A percentile compares a stretch with the other conserved stretches of the same genome.
Conservation (phyloP, 176 grass and related monocot species). For the Carex parvula region DNA sequence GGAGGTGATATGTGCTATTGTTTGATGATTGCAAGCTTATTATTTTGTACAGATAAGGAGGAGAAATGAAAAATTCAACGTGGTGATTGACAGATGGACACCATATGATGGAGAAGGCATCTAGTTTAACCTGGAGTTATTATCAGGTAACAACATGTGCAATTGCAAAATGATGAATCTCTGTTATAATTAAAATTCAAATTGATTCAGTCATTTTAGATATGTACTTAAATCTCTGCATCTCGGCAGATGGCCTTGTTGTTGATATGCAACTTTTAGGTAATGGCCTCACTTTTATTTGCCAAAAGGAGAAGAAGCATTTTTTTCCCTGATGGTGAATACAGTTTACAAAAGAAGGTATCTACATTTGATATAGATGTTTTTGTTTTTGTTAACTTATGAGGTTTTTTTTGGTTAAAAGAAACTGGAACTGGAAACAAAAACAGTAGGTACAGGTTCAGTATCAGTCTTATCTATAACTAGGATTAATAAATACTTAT, state of each 20-base stretch:
- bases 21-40: conserved; percentile 3
- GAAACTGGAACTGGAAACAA: neutral
- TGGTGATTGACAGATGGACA: conserved; percentile 90
- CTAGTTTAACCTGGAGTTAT: conserved; percentile 27
- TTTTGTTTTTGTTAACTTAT: neutral
- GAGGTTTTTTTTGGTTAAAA: neutral
- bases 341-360: conserved; percentile 1
- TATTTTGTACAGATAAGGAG: conserved; percentile 62
- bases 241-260: neutral
- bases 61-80: conserved; percentile 74
- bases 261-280: neutral
- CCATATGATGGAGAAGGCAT: conserved; percentile 93
- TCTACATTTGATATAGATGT: neutral
- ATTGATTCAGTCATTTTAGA: neutral
- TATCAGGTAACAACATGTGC: neutral
- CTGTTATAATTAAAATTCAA: neutral
- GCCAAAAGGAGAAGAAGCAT: conserved; percentile 4
- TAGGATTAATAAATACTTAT: neutral
- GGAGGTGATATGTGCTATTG: neutral
- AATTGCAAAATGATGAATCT: neutral
- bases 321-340: conserved; percentile 4
- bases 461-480: neutral
- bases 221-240: neutral
- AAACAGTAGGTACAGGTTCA: neutral
- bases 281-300: conserved; percentile 11